Percentiles rank a stretch among this genome's conserved stretches.
These are phyloP conservation scores for Populus alba DNA, from an alignment of 345 rosid species.

Conservation along the genomic window DNA sequence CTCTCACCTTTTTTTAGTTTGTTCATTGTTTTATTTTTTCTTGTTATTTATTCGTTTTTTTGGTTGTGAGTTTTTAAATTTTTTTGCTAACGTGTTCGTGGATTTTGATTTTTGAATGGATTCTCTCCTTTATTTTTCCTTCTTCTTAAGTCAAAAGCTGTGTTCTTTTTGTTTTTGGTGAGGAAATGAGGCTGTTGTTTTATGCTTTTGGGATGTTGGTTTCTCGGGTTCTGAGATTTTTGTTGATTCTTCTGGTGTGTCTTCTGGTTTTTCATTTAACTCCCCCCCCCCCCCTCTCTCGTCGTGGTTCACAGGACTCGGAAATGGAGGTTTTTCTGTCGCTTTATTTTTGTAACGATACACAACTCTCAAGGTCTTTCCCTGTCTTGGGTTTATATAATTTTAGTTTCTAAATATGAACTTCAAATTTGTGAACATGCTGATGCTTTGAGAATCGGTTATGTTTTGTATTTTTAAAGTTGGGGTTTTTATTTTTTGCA, in stretches of 20 bases:
- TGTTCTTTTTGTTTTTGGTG: background rate
- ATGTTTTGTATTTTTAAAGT: background rate
- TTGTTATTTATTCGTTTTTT: background rate
- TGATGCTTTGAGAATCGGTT: background rate
- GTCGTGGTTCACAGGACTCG: background rate
- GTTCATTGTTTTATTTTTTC: background rate
- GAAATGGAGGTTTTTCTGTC: background rate
- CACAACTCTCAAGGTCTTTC: background rate
- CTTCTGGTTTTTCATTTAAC: background rate
- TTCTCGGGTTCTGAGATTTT: background rate
- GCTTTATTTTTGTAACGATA: background rate
- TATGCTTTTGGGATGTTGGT: constrained; percentile 7
- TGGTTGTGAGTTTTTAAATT: background rate
- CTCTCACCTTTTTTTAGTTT: background rate
- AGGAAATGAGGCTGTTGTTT: background rate
- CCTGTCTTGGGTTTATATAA: background rate
- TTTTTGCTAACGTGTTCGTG: background rate
- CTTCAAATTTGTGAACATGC: constrained; percentile 2
- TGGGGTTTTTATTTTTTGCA: background rate
- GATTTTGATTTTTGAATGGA: background rate
- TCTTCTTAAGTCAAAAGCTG: background rate
- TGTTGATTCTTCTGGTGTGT: background rate
- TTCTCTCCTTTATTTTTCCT: background rate
- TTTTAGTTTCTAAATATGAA: background rate
- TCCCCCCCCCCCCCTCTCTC: background rate